phyloP scores from a whole-genome alignment of 2,329 filamentous ascomycete species.

The Pleochaeta shiraiana region DNA sequence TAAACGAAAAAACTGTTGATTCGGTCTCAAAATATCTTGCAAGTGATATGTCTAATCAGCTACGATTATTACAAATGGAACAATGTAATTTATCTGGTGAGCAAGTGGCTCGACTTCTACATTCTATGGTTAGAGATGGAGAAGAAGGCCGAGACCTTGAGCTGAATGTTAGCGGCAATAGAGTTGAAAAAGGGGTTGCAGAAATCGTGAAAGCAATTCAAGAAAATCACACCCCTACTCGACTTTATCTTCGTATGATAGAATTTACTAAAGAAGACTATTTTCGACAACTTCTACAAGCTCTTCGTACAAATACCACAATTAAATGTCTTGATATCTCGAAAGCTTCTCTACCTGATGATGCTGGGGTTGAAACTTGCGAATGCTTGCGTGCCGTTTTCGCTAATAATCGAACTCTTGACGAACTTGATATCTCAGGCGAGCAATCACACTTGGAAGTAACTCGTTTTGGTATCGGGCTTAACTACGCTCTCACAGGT shows the following conservation, averaged over 20 bases:
- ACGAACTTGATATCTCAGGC: constrained; percentile 47
- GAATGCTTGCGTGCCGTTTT: constrained; percentile 40
- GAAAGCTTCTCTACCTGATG: constrained; percentile 44
- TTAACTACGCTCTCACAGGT: constrained; percentile 42
- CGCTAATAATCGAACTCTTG: constrained; percentile 40
- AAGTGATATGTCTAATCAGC: constrained; percentile 34
- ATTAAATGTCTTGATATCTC: constrained; percentile 46
- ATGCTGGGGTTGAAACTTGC: constrained; percentile 45
- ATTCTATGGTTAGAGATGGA: constrained; percentile 32
- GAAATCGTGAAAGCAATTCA: constrained; percentile 29
- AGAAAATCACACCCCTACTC: constrained; percentile 32
- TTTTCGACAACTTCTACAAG: constrained; percentile 39
- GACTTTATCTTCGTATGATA: constrained; percentile 43
- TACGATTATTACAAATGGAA: constrained; percentile 40
- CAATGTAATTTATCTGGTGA: constrained; percentile 42
- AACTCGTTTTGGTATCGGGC: constrained; percentile 43
- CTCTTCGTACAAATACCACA: constrained; percentile 37
- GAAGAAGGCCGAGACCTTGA: constrained; percentile 34
- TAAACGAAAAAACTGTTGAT: constrained; percentile 41
- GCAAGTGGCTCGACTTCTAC: constrained; percentile 41
- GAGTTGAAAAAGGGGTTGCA: constrained; percentile 27
- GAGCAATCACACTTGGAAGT: constrained; percentile 51
- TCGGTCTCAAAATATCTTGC: constrained; percentile 41
- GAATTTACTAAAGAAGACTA: constrained; percentile 27
- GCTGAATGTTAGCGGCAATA: constrained; percentile 37